These are phyloP conservation scores for Nakazawaea pomicola DNA, from an alignment of 805 yeast species.

Conservation along the genomic window DNA sequence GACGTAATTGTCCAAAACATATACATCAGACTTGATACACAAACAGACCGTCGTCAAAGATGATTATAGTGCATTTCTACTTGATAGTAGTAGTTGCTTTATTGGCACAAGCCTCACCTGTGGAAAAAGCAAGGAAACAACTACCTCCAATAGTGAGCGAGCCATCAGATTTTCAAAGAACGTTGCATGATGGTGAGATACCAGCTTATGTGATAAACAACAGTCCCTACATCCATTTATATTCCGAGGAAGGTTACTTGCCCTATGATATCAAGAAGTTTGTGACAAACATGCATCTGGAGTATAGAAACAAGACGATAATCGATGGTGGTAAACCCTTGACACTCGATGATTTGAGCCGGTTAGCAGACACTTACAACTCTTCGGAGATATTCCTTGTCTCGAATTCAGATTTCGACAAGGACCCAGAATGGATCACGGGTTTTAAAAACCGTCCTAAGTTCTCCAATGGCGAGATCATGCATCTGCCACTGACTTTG, in stretches of 20 bases:
- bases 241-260: conserved; percentile 81
- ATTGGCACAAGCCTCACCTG: not conserved
- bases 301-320: conserved; percentile 43
- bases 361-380: conserved; percentile 28
- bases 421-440: conserved; percentile 80
- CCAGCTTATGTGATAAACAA: conserved; percentile 60
- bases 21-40: too few species aligned
- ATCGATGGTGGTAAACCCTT: conserved; percentile 21
- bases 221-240: conserved; percentile 78
- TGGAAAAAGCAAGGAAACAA: conserved; percentile 13
- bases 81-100: not conserved
- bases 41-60: not conserved
- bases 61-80: not conserved
- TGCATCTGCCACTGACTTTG: conserved; percentile 73
- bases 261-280: conserved; percentile 77
- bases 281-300: conserved; percentile 61
- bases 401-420: conserved; percentile 63
- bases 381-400: conserved; percentile 48
- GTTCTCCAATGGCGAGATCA: conserved; percentile 62
- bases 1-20: too few species aligned
- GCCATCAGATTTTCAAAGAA: conserved; percentile 31
- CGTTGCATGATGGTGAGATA: conserved; percentile 46
- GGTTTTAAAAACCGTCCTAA: conserved; percentile 67
- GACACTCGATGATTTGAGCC: conserved; percentile 27
- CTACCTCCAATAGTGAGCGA: conserved; percentile 31